A percentile compares a stretch with the other conserved stretches of the same genome.
Conservation (phyloP, 768 basidiomycete species). For the Artomyces pyxidatus region DNA sequence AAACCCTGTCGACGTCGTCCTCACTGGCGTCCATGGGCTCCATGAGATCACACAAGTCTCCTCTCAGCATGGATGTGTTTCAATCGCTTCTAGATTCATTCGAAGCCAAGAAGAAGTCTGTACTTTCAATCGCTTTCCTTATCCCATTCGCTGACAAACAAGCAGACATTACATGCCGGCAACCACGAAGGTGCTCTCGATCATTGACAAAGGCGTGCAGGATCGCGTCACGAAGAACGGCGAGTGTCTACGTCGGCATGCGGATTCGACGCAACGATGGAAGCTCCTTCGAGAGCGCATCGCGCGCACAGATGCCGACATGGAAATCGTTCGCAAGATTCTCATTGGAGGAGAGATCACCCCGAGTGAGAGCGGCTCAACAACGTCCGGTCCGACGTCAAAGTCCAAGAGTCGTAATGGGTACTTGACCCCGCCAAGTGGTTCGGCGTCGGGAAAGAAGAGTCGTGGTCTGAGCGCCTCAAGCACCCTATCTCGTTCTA, state of each 20-base stretch:
- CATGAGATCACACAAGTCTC: constrained; percentile 41
- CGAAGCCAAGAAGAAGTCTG: constrained; percentile 82
- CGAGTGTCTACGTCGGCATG: constrained; percentile 83
- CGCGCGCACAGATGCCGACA: constrained; percentile 69
- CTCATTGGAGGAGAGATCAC: constrained; percentile 44
- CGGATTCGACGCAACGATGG: constrained; percentile 87
- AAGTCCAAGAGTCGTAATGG: constrained; percentile 43
- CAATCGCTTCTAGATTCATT: constrained; percentile 64
- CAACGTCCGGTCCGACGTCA: constrained; percentile 42
- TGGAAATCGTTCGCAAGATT: constrained; percentile 59
- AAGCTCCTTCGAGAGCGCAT: constrained; percentile 73
- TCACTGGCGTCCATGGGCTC: constrained; percentile 28
- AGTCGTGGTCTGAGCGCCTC: constrained; percentile 29
- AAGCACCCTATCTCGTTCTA: constrained; percentile 61
- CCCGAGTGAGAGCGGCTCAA: constrained; percentile 66
- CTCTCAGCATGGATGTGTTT: constrained; percentile 55
- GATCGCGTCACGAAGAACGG: constrained; percentile 96
- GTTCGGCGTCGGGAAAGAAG: constrained; percentile 33
- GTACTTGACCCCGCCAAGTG: constrained; percentile 55
- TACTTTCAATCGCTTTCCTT: constrained; percentile 15
- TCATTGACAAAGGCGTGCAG: constrained; percentile 89
- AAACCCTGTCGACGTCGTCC: constrained; percentile 32
- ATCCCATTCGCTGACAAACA: not conserved
- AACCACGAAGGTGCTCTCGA: constrained; percentile 83
- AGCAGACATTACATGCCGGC: constrained; percentile 90